These are phyloP conservation scores for Manihot esculenta DNA, from an alignment of 441 rosid species.

Conservation along the genomic window DNA sequence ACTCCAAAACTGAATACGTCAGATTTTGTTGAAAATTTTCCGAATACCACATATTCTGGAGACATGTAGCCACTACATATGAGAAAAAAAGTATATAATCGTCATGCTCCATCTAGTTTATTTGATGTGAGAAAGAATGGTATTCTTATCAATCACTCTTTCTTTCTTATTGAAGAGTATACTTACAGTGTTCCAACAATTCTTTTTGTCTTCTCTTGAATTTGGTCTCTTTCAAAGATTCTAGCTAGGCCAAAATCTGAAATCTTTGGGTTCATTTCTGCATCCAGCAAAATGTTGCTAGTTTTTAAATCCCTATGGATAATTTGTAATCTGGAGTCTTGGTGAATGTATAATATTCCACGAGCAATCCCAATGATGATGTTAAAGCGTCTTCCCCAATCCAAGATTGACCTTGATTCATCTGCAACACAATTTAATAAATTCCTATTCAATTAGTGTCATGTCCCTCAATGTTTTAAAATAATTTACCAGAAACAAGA, in stretches of 20 bases:
- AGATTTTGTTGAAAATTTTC: too few relatives aligned
- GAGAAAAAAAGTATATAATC: not conserved
- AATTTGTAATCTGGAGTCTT: constrained; percentile 56
- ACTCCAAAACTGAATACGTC: constrained; percentile 43
- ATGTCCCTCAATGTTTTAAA: too few relatives aligned
- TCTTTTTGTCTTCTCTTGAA: constrained; percentile 1
- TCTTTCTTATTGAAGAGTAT: not conserved
- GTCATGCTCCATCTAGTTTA: too few relatives aligned
- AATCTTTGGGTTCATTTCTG: constrained; percentile 15
- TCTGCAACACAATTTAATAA: constrained; percentile 9
- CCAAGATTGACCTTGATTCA: constrained; percentile 23
- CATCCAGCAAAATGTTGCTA: constrained; percentile 38
- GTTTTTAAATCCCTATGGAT: constrained; percentile 65
- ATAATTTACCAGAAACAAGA: too few relatives aligned
- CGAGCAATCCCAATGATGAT: constrained; percentile 51
- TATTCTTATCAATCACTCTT: too few relatives aligned
- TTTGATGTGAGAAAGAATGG: too few relatives aligned
- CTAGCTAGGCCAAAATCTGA: constrained; percentile 24
- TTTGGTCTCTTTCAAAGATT: constrained; percentile 10
- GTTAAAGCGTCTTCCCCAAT: constrained; percentile 48
- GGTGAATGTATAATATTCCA: constrained; percentile 59
- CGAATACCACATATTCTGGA: too few relatives aligned
- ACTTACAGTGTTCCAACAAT: constrained; percentile 23
- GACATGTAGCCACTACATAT: too few relatives aligned
- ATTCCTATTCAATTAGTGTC: too few relatives aligned